These are phyloP conservation scores for Lunularia cruciata DNA, from an alignment of 225 moss, liverwort and hornwort genomes.

Conservation along the genomic window DNA sequence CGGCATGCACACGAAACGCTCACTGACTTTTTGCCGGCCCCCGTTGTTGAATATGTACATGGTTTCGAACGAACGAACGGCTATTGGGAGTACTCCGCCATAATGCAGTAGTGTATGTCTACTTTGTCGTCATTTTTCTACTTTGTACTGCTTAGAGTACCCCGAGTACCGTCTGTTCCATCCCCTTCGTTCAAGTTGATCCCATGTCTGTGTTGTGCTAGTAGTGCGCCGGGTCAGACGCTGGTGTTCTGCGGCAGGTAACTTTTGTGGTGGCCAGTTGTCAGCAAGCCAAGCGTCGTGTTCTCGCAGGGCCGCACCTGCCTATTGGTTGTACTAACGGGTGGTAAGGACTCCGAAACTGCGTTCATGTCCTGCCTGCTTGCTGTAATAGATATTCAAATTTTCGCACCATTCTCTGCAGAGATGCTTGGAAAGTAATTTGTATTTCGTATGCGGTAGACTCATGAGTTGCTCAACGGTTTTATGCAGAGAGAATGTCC, in stretches of 20 bases:
- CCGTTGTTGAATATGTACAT: background rate
- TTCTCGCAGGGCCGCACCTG: background rate
- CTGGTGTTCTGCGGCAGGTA: constrained; percentile 11
- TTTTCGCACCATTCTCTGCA: constrained; percentile 14
- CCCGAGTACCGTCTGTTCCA: background rate
- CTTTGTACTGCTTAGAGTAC: background rate
- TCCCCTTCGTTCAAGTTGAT: background rate
- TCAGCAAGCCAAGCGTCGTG: background rate
- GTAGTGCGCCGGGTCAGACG: background rate
- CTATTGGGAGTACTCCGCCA: background rate
- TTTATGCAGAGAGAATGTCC: constrained; percentile 10
- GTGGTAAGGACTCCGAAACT: no score
- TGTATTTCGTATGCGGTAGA: background rate
- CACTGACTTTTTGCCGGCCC: no score
- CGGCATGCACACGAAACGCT: no score
- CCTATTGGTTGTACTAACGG: background rate
- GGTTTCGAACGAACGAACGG: background rate
- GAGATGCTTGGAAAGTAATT: background rate
- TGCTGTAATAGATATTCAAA: background rate
- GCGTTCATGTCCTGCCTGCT: background rate
- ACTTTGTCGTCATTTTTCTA: no score
- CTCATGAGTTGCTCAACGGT: constrained; percentile 1
- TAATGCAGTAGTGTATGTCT: background rate
- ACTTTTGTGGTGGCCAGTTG: constrained; percentile 12
- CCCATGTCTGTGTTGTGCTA: background rate